Conservation (phyloP, 2,329 filamentous ascomycete genomes). For the Myriosclerotinia curreyana region DNA sequence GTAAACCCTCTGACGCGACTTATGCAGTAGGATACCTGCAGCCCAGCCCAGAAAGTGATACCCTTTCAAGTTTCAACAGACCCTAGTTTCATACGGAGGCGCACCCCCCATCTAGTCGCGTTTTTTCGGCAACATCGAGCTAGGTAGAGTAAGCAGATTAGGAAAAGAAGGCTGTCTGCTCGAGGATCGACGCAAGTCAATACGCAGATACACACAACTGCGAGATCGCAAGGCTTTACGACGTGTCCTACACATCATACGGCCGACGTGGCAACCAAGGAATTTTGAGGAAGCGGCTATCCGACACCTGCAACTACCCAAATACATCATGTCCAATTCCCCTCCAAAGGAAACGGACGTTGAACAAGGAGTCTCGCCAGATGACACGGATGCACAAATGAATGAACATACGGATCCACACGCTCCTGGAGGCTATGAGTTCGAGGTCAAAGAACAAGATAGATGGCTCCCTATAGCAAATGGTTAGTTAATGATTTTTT, state of each 20-base stretch:
- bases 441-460: constrained; percentile 99
- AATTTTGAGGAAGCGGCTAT: constrained; percentile 34
- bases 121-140: constrained; percentile 34
- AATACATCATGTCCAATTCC: constrained; percentile 92
- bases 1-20: constrained; percentile 24
- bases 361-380: constrained; percentile 88
- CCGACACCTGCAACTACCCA: constrained; percentile 51
- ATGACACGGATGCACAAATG: constrained; percentile 89
- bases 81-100: constrained; percentile 27
- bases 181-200: constrained; percentile 32
- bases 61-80: constrained; percentile 25
- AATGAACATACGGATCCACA: constrained; percentile 53
- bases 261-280: constrained; percentile 38
- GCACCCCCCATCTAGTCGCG: constrained; percentile 29
- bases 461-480: constrained; percentile 99
- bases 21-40: constrained; percentile 24
- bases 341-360: constrained; percentile 84
- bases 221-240: constrained; percentile 28
- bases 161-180: constrained; percentile 32
- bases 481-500: constrained; percentile 67
- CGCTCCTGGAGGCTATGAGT: constrained; percentile 69
- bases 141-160: constrained; percentile 28
- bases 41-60: constrained; percentile 22
- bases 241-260: constrained; percentile 33
- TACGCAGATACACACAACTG: constrained; percentile 30